These are phyloP conservation scores for Tolypocladium tropicale DNA, from an alignment of 2,329 filamentous ascomycete species.

Conservation along the genomic window DNA sequence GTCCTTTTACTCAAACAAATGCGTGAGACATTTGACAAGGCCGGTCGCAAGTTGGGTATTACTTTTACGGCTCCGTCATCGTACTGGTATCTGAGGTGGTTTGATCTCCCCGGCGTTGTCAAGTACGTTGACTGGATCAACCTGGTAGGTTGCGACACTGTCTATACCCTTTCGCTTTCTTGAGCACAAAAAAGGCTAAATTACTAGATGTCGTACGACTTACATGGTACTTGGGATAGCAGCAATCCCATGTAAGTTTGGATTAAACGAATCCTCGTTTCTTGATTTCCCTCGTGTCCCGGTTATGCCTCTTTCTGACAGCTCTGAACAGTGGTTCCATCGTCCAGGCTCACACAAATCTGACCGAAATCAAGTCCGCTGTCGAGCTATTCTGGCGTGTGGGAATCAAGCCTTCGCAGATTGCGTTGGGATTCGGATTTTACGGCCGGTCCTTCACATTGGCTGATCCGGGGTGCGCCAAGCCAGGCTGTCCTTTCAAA, in stretches of 20 bases:
- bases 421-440: constrained; percentile 32
- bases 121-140: constrained; percentile 26
- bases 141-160: constrained; percentile 7
- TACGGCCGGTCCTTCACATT: constrained; percentile 23
- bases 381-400: constrained; percentile 36
- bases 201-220: constrained; percentile 32
- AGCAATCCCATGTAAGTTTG: constrained; percentile 19
- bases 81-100: constrained; percentile 20
- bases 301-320: too few species aligned
- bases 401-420: constrained; percentile 25
- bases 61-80: constrained; percentile 13
- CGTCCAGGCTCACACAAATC: constrained; percentile 32
- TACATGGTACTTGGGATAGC: constrained; percentile 30
- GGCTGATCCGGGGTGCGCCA: constrained; percentile 6
- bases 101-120: constrained; percentile 10
- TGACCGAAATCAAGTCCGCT: constrained; percentile 32
- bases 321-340: too few species aligned
- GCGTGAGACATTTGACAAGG: constrained; percentile 2
- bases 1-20: constrained; percentile 11
- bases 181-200: too few species aligned
- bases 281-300: too few species aligned
- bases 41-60: constrained; percentile 7
- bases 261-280: too few species aligned
- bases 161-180: too few species aligned
- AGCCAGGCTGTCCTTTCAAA: constrained; percentile 8